A percentile compares a stretch with the other conserved stretches of the same genome.
Conservation (phyloP, 2,329 filamentous ascomycete genomes). For the Diaporthe vexans region DNA sequence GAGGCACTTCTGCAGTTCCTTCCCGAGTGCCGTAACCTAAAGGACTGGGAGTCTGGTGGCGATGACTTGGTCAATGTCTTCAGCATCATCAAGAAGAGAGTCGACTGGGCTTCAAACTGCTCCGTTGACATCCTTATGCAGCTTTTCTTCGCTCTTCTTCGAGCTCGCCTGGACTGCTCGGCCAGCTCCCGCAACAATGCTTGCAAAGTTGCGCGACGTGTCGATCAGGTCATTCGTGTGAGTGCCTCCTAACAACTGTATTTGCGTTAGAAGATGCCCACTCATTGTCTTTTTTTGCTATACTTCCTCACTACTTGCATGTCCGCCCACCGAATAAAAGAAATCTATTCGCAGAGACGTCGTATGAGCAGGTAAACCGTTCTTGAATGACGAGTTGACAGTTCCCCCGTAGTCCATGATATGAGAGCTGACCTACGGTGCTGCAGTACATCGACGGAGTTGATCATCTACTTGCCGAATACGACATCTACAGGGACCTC, state of each 20-base stretch:
- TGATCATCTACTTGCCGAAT: conserved; percentile 10
- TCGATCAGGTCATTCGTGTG: conserved; percentile 11
- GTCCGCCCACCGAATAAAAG: neutral
- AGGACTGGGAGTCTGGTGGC: conserved; percentile 3
- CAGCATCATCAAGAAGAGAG: conserved; percentile 2
- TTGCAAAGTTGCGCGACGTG: neutral
- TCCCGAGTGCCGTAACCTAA: conserved; percentile 8
- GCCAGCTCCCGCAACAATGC: neutral
- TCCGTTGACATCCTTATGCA: conserved; percentile 20
- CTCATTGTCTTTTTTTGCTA: neutral
- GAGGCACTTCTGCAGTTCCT: conserved; percentile 4
- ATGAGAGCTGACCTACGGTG: neutral
- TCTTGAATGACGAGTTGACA: too few relatives aligned
- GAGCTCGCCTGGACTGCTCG: neutral
- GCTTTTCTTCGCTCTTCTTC: conserved; percentile 3
- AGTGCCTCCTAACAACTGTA: neutral
- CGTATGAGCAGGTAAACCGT: neutral
- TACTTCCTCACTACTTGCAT: neutral
- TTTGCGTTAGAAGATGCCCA: neutral
- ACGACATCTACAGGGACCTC: conserved; percentile 4
- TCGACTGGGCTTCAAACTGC: neutral
- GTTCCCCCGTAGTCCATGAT: neutral
- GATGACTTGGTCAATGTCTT: conserved; percentile 9
- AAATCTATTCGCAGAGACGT: neutral
- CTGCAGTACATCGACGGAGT: conserved; percentile 22